Base-by-base conservation (phyloP, 2,329 filamentous ascomycete species). In the Diaporthe ampelina region DNA sequence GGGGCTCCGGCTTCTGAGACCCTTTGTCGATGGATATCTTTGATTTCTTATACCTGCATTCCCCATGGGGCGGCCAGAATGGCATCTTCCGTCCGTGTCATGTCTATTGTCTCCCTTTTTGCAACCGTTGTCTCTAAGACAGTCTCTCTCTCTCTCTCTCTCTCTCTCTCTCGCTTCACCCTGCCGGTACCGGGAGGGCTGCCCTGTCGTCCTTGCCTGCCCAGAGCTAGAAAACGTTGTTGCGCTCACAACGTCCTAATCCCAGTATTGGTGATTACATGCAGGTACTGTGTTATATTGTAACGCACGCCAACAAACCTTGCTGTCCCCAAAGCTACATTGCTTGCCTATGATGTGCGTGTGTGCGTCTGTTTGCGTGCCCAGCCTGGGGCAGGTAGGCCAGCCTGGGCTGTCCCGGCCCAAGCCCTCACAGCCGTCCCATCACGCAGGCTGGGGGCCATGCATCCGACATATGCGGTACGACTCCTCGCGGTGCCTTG, bases 271-370 rank as follows among this genome's bases (percentile, higher is more conserved):
- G 13, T 37, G 45, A 67, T 67, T 67, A 52, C 63, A 52, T 67
- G 63, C 63, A 67, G 45, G 63, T 67, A 67, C 63, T 67, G 63
- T 67, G 63, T 52, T 52, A 52, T 52, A 67, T 67, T 67, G 45
- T 45, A 67, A 67, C 29, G 63, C 48, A 67, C 48, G 63, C 63
- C 63, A 52, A 52, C 63, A 67, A 67, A 67, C 63, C 63, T 67
- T 52, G 45, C 63, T 67, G 63, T 15, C 29, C 48, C n/a, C 45
- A 9, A n/a, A 52, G 43, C 43, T 52, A 52, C 61, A 67, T 52
- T 35, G 26, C 43, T 6, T 21, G 43, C 61, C 61, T 13, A 26
- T 65, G 43, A 48, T 63, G 59, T 63, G 35, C 40, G 57, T 63
- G 26, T 29, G 29, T 24, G 26, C 61, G 43, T 43, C 15, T 43